Evolutionary conservation across 140 eudicot species (phyloP).

Genomic region (Senecio squalidus): DNA sequence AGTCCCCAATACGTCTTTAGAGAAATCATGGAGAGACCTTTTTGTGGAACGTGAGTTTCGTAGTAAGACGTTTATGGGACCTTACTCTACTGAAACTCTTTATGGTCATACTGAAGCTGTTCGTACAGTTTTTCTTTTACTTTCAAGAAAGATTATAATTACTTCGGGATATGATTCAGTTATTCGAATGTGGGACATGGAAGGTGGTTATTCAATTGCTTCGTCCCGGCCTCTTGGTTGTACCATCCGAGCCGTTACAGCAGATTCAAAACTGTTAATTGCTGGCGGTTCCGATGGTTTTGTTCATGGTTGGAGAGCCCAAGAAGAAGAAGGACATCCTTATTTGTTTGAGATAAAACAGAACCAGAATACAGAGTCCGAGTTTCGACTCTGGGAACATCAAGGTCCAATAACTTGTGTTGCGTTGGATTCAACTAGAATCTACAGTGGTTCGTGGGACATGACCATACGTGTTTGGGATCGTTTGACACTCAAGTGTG

Average conservation of each 20-base stretch:
- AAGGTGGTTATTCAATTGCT: slow-evolving; percentile 70
- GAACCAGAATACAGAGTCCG: slow-evolving; percentile 47
- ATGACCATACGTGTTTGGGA: slow-evolving; percentile 82
- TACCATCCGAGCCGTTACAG: slow-evolving; percentile 93
- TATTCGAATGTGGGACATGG: slow-evolving; percentile 90
- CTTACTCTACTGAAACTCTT: slow-evolving; percentile 55
- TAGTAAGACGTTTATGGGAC: slow-evolving; percentile 77
- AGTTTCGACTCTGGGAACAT: slow-evolving; percentile 88
- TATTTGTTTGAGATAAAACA: slow-evolving; percentile 55
- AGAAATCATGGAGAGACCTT: slow-evolving; percentile 80
- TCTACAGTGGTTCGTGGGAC: slow-evolving; percentile 97
- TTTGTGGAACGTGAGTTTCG: slow-evolving; percentile 82
- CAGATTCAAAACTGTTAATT: slow-evolving; percentile 66
- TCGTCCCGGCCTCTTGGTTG: slow-evolving; percentile 80
- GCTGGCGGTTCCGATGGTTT: slow-evolving; percentile 96
- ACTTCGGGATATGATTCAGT: slow-evolving; percentile 90
- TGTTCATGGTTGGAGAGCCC: slow-evolving; percentile 87
- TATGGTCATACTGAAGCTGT: slow-evolving; percentile 76
- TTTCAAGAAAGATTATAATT: slow-evolving; percentile 63
- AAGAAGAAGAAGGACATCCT: slow-evolving; percentile 75
- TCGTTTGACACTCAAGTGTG: slow-evolving; percentile 52
- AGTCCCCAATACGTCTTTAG: slow-evolving; percentile 25
- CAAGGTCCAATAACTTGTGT: slow-evolving; percentile 87
- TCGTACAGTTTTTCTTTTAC: slow-evolving; percentile 59
- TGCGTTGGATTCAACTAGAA: slow-evolving; percentile 53